Base-by-base conservation (phyloP, 768 basidiomycete genomes). In the Ramaria sp. region DNA sequence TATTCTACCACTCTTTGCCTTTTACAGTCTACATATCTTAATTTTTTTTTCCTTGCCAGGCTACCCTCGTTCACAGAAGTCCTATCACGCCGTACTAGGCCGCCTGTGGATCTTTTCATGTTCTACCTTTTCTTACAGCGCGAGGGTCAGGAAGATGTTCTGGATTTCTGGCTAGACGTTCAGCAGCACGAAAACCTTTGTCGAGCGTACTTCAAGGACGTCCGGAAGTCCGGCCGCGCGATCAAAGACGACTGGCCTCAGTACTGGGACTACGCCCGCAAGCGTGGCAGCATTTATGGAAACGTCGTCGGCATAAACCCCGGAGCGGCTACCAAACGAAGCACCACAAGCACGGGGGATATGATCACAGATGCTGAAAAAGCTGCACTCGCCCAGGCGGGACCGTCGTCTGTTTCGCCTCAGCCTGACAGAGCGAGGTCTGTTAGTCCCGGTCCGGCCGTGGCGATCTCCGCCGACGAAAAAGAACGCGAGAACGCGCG, bases 171-270 rank as follows among this genome's bases (percentile, higher is more conserved):
- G 94, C 79, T 99, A 27, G 96, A 99, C 66, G 96, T 98, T 5
- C 93, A 96, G 62, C 96, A 98, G 70, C 96, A 99, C 67, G 96
- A 98, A 72, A 97, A 97, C 66, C 81, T 99, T 32, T 98, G 95
- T 68, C 80, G 94, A 57, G 96, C 95, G 7, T 98, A 98, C 69
- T 98, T 99, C 81, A 96, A 97, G 75, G 96, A 98, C 68, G 82
- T 99, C 51, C 85, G 89, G 64, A 93, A 94, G 71, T 93, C 93
- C 0, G 93, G 94, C 2, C 80, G 87, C 25, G 82, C 86, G 12
- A 88, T 99, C 66, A 87, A 86, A 65, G 88, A 97, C 16, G 96
- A 97, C 66, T 99, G 96, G 96, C 96, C 96, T 5, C 90, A 96
- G 67, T 98, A 95, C 63, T 94, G 90, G 82, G 86, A 92, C 59